Evolutionary conservation across 768 basidiomycete genomes (phyloP), one percentile per base, ranked within the genome.

Genomic region (Serendipita vermifera): DNA sequence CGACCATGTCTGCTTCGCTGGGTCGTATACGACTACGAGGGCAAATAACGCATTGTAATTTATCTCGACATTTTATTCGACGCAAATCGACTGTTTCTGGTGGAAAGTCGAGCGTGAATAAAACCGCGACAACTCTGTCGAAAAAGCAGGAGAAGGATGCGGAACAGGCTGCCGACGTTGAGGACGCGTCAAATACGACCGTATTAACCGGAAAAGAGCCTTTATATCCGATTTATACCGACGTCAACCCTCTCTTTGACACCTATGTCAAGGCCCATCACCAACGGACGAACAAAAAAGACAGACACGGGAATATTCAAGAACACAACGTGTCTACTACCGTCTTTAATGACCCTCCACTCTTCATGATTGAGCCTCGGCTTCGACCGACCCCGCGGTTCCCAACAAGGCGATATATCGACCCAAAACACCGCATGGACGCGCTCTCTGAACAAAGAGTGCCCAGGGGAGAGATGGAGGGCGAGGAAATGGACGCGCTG

Each of bases 191-290:
- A n/a, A n/a, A n/a, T n/a, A n/a, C n/a, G n/a, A n/a, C n/a, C n/a
- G n/a, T n/a, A 9, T 36, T 51, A 7, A 51, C 17, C 7, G 46
- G 29, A 24, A 31, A 51, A n/a, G 15, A 51, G 22, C 46, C 46
- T n/a, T 9, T 51, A 27, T 51, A 51, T n/a, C 46, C 46, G 7
- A 51, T 51, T 20, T 51, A 51, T 29, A 51, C 46, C 9, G 46
- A 51, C 9, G 46, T 29, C 46, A 51, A 51, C 27, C 46, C 46
- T n/a, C 29, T 51, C n/a, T 51, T 51, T 31, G 46, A 51, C 46
- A 51, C 46, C 22, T 51, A 51, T 29, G 9, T 51, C 22, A 51
- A 27, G 17, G 46, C 46, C 9, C 46, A 51, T 15, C 46, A 51
- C 24, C 46, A 22, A 27, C 46, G 46, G 24, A 27, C 46, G 5